These are phyloP conservation scores for Penicillium taxi DNA, from an alignment of 495 filamentous ascomycete species.

Conservation along the genomic window DNA sequence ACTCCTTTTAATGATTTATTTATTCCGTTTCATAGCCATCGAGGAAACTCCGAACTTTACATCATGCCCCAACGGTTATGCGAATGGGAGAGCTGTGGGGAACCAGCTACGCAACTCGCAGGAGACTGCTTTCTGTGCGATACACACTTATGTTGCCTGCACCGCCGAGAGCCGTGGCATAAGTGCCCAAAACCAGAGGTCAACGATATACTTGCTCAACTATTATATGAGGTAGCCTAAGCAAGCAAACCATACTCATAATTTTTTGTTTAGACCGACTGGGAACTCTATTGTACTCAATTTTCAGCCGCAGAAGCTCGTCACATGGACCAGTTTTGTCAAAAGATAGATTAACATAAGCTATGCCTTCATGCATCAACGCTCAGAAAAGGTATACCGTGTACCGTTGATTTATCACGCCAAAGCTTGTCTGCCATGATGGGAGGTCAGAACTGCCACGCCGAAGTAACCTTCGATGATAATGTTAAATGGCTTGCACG, in stretches of 20 bases:
- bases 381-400: constrained; percentile 1
- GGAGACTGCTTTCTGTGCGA: constrained; percentile 6
- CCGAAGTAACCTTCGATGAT: constrained; percentile 11
- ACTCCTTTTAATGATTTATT: too few species aligned
- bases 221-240: too few species aligned
- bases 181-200: not conserved
- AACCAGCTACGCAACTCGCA: constrained; percentile 3
- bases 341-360: constrained; percentile 1
- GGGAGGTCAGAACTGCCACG: constrained; percentile 12
- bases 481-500: constrained; percentile 8
- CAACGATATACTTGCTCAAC: not conserved
- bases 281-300: constrained; percentile 2
- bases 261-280: not conserved
- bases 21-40: too few species aligned
- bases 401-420: not conserved
- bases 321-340: constrained; percentile 1
- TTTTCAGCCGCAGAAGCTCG: not conserved
- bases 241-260: not conserved
- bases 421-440: constrained; percentile 1
- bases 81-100: too few species aligned
- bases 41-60: too few species aligned
- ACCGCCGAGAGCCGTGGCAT: constrained; percentile 2
- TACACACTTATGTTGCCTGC: constrained; percentile 3
- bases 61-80: too few species aligned
- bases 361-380: constrained; percentile 1